A percentile compares a stretch with the other conserved stretches of the same genome.
Conservation (phyloP, 2,329 filamentous ascomycete genomes). For the Epichloe festucae region DNA sequence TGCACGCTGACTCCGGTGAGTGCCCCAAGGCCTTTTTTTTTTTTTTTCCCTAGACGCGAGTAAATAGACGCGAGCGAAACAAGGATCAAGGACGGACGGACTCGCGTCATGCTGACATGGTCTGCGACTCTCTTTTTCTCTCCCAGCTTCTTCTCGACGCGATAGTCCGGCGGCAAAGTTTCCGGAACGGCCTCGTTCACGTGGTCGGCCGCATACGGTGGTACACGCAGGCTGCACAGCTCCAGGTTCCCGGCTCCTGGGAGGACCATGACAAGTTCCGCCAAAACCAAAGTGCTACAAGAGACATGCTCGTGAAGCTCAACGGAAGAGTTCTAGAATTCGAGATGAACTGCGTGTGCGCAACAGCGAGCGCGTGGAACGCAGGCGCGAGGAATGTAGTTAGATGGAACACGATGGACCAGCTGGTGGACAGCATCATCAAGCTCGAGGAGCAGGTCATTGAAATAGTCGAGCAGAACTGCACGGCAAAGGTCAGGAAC, state of each 20-base stretch:
- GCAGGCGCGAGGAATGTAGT: constrained; percentile 23
- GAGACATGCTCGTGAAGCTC: constrained; percentile 14
- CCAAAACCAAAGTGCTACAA: constrained; percentile 9
- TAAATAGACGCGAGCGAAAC: not conserved
- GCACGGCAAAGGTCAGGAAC: constrained; percentile 8
- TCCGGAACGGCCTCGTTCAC: constrained; percentile 18
- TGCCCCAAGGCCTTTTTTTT: not conserved
- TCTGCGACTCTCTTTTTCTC: not conserved
- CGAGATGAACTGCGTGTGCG: constrained; percentile 28
- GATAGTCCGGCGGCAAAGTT: constrained; percentile 19
- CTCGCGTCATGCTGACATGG: not conserved
- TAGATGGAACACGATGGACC: constrained; percentile 19
- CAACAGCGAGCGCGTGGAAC: constrained; percentile 24
- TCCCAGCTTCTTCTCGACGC: constrained; percentile 22
- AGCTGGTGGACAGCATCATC: constrained; percentile 15
- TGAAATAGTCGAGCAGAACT: constrained; percentile 11
- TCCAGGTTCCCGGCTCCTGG: constrained; percentile 14
- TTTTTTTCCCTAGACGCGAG: not conserved
- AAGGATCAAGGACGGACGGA: not conserved
- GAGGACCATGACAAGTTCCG: constrained; percentile 11
- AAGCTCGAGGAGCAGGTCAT: constrained; percentile 16
- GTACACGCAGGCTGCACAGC: constrained; percentile 20
- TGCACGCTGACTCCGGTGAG: constrained; percentile 25
- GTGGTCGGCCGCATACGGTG: constrained; percentile 20
- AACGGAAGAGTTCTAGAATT: constrained; percentile 23